These are phyloP conservation scores for Pharus latifolius DNA, from an alignment of 176 grass and related monocot species.

Conservation along the genomic window DNA sequence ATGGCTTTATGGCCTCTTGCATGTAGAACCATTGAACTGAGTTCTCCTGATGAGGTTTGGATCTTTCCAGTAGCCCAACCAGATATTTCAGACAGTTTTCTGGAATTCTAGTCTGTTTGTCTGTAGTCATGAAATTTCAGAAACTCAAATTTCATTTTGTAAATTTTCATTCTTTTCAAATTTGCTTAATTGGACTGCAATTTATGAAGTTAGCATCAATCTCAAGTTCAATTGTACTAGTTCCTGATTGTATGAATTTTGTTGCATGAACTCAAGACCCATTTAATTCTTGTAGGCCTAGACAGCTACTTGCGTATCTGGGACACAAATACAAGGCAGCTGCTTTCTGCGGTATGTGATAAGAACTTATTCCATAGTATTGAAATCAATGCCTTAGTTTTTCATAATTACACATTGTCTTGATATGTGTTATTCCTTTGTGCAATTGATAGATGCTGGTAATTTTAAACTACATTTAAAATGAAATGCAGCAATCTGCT, in stretches of 20 bases:
- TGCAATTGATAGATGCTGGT: not conserved
- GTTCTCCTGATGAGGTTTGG: too few species aligned
- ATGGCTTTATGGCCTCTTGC: too few species aligned
- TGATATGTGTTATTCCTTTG: not conserved
- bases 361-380: not conserved
- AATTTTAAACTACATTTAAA: too few species aligned
- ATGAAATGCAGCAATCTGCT: too few species aligned
- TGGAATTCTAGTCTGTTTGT: too few species aligned
- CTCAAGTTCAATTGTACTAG: not conserved
- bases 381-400: not conserved
- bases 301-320: conserved; percentile 82
- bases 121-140: not conserved
- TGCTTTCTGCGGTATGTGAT: conserved; percentile 65
- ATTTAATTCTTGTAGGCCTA: conserved; percentile 43
- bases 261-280: conserved; percentile 8
- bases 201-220: not conserved
- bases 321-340: conserved; percentile 79
- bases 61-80: too few species aligned
- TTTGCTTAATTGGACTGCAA: not conserved
- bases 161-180: not conserved
- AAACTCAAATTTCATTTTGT: not conserved
- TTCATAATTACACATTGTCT: too few species aligned
- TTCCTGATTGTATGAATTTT: not conserved
- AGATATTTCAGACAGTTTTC: not conserved
- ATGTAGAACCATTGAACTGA: too few species aligned